Base-by-base conservation (phyloP, 2,329 filamentous ascomycete species). In the Tothia fuscella region DNA sequence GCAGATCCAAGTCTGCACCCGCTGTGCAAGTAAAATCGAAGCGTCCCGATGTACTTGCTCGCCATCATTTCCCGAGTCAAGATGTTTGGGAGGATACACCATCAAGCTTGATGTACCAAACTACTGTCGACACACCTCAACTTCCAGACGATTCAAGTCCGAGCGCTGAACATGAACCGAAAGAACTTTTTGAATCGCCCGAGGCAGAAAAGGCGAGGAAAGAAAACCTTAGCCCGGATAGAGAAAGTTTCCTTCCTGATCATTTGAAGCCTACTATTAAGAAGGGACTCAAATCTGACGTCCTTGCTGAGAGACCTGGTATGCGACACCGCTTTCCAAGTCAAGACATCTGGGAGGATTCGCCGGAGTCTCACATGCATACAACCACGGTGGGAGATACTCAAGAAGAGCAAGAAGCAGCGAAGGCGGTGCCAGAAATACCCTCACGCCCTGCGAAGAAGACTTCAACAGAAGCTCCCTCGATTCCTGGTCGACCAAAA, bases 21-120 rank as follows among this genome's bases (percentile, higher is more conserved):
- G 37, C 29, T 10, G 41, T 41, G 28, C 16, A 20, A 10, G 19
- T 25, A 13, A 22, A 44, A 24, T 69, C 76, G 45, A 70, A 70
- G 48, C 62, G 66, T 32, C 65, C 67, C 21, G 65, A 63, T 40
- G 17, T 46, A 16, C 56, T 68, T 44, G 63, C 64, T 39, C 58
- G 64, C 38, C 66, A 70, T 48, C 80, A 81, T 47, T 98, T 98
- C 61, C 91, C 91, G 1, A 95, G 88, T 59, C 82, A 88, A 58
- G 91, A 98, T 57, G 76, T 96, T 30, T 98, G 91, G 91, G 91
- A 98, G 64, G 93, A 98, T 58, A 81, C 86, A 0, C 91, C 93
- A 3, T 82, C 79, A 55, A 94, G 87, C 61, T 70, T 85, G 40
- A 78, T 91, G 53, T 77, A 76, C 37, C 66, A 72, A 25, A 79